Percentiles rank a stretch among this genome's conserved stretches.
These are phyloP conservation scores for Besnoitia besnoiti DNA, from an alignment of 169 alveolate genomes.

Conservation along the genomic window DNA sequence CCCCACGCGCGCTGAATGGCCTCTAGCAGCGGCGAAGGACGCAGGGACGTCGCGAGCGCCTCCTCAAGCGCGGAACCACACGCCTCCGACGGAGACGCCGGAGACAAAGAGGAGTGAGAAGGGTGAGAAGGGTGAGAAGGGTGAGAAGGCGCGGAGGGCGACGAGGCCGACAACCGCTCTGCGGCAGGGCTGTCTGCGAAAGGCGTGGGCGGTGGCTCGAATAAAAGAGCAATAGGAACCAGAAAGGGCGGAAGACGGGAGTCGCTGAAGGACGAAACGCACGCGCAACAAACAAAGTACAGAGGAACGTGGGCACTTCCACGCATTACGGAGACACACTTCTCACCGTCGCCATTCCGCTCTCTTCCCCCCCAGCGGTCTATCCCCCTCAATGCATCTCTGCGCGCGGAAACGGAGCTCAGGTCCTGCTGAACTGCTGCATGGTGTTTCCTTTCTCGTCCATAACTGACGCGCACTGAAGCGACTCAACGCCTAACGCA, in stretches of 20 bases:
- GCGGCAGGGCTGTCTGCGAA: not conserved
- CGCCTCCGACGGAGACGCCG: not conserved
- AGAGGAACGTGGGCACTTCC: too few species aligned
- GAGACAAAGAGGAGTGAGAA: not conserved
- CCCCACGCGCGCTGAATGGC: not conserved
- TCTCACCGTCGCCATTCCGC: too few species aligned
- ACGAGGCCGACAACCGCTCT: not conserved
- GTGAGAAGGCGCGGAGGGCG: not conserved
- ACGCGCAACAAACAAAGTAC: too few species aligned
- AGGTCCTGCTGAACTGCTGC: too few species aligned
- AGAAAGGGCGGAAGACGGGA: conserved; percentile 36
- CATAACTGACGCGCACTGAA: too few species aligned
- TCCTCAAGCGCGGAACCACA: not conserved
- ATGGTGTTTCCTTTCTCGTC: too few species aligned
- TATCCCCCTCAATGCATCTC: too few species aligned
- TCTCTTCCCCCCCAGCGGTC: too few species aligned
- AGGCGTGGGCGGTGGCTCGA: conserved; percentile 11
- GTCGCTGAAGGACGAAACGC: not conserved
- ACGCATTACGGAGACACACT: too few species aligned
- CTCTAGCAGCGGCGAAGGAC: not conserved
- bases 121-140: not conserved
- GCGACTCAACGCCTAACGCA: too few species aligned
- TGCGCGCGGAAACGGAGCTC: too few species aligned
- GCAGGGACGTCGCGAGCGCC: not conserved
- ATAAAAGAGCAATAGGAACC: not conserved